Evolutionary conservation across 192 early-diverging fungal species (phyloP).

Genomic region (Podila clonocystis): DNA sequence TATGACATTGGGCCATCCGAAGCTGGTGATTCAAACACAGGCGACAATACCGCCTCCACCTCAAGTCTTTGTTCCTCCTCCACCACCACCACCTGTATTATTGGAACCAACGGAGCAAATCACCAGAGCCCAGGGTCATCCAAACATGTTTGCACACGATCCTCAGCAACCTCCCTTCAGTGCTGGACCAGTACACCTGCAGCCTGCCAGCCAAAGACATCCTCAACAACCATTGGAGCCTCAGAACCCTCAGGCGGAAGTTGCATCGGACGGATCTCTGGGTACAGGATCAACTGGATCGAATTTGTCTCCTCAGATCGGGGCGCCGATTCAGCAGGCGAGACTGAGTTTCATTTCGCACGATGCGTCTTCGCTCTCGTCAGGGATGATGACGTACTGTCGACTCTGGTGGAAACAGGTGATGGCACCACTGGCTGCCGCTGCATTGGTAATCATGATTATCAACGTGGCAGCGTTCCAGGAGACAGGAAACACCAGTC

Average conservation of each 20-base stretch:
- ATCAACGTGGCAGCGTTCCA: constrained; percentile 40
- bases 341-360: constrained; percentile 5
- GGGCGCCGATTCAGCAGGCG: constrained; percentile 10
- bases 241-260: constrained; percentile 37
- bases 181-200: constrained; percentile 3
- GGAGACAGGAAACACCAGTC: constrained; percentile 25
- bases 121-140: not conserved
- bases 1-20: constrained; percentile 36
- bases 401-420: constrained; percentile 27
- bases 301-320: constrained; percentile 25
- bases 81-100: not conserved
- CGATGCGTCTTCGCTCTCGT: constrained; percentile 1
- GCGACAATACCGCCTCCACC: not conserved
- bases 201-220: constrained; percentile 31
- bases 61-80: not conserved
- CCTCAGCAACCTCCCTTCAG: constrained; percentile 35
- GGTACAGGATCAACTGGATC: constrained; percentile 4
- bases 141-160: constrained; percentile 15
- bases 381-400: not conserved
- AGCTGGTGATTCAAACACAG: constrained; percentile 12
- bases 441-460: constrained; percentile 26
- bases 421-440: constrained; percentile 8
- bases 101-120: constrained; percentile 6
- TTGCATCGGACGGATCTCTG: not conserved
- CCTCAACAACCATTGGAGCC: constrained; percentile 43